phyloP scores from a whole-genome alignment of 208 protist genomes.

The Acanthamoeba royreba region DNA sequence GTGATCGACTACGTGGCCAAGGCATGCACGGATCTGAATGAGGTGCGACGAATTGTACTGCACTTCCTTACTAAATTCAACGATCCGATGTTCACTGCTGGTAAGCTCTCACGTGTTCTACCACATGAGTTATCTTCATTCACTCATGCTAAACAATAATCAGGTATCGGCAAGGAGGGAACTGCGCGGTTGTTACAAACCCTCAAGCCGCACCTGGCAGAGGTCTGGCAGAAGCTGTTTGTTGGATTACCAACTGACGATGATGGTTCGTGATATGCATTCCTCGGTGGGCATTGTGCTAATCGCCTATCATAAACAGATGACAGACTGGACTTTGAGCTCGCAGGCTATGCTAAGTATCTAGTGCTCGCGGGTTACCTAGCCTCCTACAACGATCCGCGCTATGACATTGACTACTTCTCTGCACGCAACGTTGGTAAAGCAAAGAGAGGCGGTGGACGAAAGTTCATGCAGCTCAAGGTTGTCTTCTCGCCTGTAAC shows the following conservation, averaged over 20 bases:
- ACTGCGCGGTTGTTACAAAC: not conserved
- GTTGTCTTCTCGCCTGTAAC: too few relatives aligned
- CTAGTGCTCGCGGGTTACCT: not conserved
- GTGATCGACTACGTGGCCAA: not conserved
- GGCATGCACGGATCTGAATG: not conserved
- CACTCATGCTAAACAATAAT: not conserved
- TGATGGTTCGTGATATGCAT: not conserved
- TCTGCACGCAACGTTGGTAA: not conserved
- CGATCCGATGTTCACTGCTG: not conserved
- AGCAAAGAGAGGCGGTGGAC: not conserved
- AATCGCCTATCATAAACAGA: too few relatives aligned
- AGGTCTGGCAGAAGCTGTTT: not conserved
- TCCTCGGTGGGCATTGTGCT: too few relatives aligned
- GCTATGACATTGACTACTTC: not conserved
- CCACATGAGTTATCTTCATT: not conserved
- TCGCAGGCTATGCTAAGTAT: not conserved
- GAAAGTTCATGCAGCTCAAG: not conserved
- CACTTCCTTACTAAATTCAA: constrained; percentile 4
- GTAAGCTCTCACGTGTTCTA: too few relatives aligned
- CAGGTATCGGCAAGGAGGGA: not conserved
- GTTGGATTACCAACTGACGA: not conserved
- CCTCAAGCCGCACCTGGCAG: not conserved
- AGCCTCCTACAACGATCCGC: constrained; percentile 11
- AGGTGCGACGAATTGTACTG: not conserved
- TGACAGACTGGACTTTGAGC: not conserved